Conservation (phyloP, 1,284 basidiomycete genomes). For the Anthracocystis panici-leucophaei region DNA sequence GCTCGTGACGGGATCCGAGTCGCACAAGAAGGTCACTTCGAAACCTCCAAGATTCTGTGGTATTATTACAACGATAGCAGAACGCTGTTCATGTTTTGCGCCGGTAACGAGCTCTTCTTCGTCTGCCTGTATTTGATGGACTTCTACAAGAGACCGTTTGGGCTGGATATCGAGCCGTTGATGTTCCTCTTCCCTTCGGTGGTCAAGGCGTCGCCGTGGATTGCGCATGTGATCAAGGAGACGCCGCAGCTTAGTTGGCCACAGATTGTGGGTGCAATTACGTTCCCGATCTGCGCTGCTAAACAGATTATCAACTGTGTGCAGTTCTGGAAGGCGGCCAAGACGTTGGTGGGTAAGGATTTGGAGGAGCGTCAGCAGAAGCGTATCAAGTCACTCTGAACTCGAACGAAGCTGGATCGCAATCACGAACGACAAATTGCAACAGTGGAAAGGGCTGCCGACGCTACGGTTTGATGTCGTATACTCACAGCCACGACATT, state of each 20-base stretch:
- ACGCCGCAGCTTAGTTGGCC: constrained; percentile 79
- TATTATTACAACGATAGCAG: constrained; percentile 92
- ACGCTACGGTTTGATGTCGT: background rate
- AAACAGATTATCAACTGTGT: constrained; percentile 97
- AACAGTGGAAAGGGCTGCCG: background rate
- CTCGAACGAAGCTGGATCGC: background rate
- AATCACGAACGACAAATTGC: background rate
- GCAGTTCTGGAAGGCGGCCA: constrained; percentile 98
- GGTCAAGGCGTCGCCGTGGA: constrained; percentile 40
- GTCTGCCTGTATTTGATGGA: constrained; percentile 95
- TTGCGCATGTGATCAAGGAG: constrained; percentile 60
- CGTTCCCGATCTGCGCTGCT: constrained; percentile 79
- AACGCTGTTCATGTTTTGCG: constrained; percentile 92
- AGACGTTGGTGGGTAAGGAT: constrained; percentile 74
- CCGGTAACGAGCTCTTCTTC: constrained; percentile 97
- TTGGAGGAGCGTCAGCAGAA: constrained; percentile 52
- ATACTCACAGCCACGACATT: background rate
- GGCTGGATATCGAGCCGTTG: constrained; percentile 49
- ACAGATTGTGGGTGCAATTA: constrained; percentile 78
- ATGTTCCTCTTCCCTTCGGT: constrained; percentile 44
- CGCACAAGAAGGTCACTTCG: constrained; percentile 90
- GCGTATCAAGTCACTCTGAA: constrained; percentile 33
- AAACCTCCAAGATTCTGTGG: constrained; percentile 91
- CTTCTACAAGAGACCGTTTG: constrained; percentile 74
- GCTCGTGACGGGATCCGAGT: constrained; percentile 88